phyloP scores from a whole-genome alignment of 2,329 filamentous ascomycete species.

The Pyricularia sp. region DNA sequence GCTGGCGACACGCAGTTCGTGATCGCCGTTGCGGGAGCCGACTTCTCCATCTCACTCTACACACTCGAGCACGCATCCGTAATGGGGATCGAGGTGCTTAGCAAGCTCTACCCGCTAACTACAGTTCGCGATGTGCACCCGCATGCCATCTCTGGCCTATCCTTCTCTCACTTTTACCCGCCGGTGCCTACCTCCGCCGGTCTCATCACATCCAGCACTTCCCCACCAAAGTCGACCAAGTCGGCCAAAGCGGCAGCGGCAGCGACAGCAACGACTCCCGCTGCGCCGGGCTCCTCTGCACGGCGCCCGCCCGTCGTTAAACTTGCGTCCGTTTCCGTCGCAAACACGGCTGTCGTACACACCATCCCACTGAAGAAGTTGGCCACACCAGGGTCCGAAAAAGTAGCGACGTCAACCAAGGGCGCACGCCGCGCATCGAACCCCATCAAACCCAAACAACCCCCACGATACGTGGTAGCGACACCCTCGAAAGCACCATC shows the following conservation, averaged over 20 bases:
- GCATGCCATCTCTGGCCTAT: slow-evolving; percentile 47
- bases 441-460: slow-evolving; percentile 25
- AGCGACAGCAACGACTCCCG: slow-evolving; percentile 20
- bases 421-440: not conserved
- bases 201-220: not conserved
- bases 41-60: slow-evolving; percentile 68
- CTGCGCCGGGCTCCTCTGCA: slow-evolving; percentile 28
- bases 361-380: slow-evolving; percentile 57
- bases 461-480: slow-evolving; percentile 60
- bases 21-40: slow-evolving; percentile 71
- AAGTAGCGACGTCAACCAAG: not conserved
- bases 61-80: slow-evolving; percentile 60
- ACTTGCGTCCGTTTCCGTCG: slow-evolving; percentile 73
- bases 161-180: slow-evolving; percentile 47
- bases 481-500: slow-evolving; percentile 44
- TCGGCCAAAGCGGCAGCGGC: not conserved
- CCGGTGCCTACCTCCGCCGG: slow-evolving; percentile 18
- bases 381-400: slow-evolving; percentile 22
- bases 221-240: not conserved
- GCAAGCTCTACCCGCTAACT: slow-evolving; percentile 41
- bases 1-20: slow-evolving; percentile 65
- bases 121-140: slow-evolving; percentile 44
- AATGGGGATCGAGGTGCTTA: slow-evolving; percentile 36
- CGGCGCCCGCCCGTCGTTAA: slow-evolving; percentile 47
- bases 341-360: slow-evolving; percentile 71